A percentile compares a stretch with the other conserved stretches of the same genome.
Evolutionary conservation across 805 yeast species (phyloP).

Genomic region (Osmozyma mogii): DNA sequence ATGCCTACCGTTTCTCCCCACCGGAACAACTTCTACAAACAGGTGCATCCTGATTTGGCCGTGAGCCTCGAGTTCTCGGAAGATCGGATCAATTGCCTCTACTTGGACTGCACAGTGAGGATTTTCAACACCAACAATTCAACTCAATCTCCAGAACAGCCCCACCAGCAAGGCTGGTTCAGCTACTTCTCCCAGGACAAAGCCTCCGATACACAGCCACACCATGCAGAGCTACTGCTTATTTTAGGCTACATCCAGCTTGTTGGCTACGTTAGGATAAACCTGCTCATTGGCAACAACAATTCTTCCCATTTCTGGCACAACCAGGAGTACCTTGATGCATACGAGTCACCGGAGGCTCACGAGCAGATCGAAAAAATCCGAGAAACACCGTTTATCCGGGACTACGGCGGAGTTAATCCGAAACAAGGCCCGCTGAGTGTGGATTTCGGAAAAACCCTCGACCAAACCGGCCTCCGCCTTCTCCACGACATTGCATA

Average conservation of each 20-base stretch:
- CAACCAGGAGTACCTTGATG: slow-evolving; percentile 25
- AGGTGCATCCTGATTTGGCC: background rate
- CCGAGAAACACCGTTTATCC: slow-evolving; percentile 19
- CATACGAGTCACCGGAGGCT: slow-evolving; percentile 18
- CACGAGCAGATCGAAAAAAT: slow-evolving; percentile 15
- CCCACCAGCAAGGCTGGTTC: too few species aligned
- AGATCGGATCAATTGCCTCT: background rate
- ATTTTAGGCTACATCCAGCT: slow-evolving; percentile 33
- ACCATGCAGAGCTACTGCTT: slow-evolving; percentile 14
- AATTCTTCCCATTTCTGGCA: slow-evolving; percentile 19
- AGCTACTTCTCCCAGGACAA: too few species aligned
- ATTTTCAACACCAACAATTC: too few species aligned
- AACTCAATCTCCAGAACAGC: too few species aligned
- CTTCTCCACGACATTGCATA: slow-evolving; percentile 29
- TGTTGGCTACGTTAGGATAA: slow-evolving; percentile 31
- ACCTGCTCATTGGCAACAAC: slow-evolving; percentile 23
- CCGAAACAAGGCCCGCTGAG: slow-evolving; percentile 9
- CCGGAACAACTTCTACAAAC: background rate
- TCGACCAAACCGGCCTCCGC: slow-evolving; percentile 15
- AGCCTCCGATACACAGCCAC: too few species aligned
- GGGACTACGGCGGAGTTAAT: slow-evolving; percentile 6
- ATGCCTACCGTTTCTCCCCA: too few species aligned
- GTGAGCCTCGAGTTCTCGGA: background rate
- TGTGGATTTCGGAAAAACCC: too few species aligned
- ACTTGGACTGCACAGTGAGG: too few species aligned